Evolutionary conservation across 495 filamentous ascomycete genomes (phyloP).

Genomic region (Aspergillus saccharolyticus): DNA sequence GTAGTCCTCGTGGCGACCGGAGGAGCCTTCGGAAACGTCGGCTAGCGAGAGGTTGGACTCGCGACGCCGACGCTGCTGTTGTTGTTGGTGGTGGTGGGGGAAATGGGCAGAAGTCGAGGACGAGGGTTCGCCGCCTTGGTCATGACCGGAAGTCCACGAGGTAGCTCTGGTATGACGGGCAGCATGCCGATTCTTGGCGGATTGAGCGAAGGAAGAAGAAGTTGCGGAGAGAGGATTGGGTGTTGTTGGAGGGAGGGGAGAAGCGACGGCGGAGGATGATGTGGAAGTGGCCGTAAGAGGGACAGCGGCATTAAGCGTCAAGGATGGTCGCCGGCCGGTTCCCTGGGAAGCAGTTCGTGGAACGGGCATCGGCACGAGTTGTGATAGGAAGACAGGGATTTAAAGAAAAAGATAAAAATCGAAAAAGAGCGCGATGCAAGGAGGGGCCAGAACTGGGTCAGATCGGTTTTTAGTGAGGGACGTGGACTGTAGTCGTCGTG

Average conservation of each 20-base stretch:
- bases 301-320: not conserved
- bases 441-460: slow-evolving; percentile 1
- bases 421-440: too few relatives aligned
- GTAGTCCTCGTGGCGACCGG: slow-evolving; percentile 23
- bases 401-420: not conserved
- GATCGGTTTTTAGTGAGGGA: not conserved
- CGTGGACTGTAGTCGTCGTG: too few relatives aligned
- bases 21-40: slow-evolving; percentile 34
- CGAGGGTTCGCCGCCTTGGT: slow-evolving; percentile 30
- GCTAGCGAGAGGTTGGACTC: slow-evolving; percentile 36
- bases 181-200: slow-evolving; percentile 23
- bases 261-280: slow-evolving; percentile 11
- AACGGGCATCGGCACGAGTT: slow-evolving; percentile 14
- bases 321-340: slow-evolving; percentile 13
- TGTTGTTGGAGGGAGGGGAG: not conserved
- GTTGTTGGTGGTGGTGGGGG: slow-evolving; percentile 18
- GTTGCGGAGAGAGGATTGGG: slow-evolving; percentile 12
- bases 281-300: not conserved
- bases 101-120: slow-evolving; percentile 14
- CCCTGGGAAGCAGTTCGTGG: slow-evolving; percentile 14
- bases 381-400: slow-evolving; percentile 4
- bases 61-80: slow-evolving; percentile 32
- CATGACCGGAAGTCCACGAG: slow-evolving; percentile 39
- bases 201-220: slow-evolving; percentile 7
- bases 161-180: slow-evolving; percentile 37